These are phyloP conservation scores for Hemisphaericaspora nanyangensis DNA, from an alignment of 805 yeast genomes.

Conservation along the genomic window DNA sequence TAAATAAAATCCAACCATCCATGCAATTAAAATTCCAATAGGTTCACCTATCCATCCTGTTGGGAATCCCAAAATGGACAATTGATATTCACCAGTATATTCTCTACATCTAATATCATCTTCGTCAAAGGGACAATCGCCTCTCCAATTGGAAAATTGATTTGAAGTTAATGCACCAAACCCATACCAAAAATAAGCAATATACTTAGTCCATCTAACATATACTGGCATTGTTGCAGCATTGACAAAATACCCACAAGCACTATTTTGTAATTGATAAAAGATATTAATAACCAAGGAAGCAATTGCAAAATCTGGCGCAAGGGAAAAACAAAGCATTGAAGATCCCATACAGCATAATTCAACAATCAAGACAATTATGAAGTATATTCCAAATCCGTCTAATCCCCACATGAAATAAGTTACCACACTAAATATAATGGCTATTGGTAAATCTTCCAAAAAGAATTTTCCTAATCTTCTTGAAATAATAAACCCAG, in stretches of 20 bases:
- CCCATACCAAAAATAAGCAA: slow-evolving; percentile 74
- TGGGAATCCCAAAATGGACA: slow-evolving; percentile 58
- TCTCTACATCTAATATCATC: slow-evolving; percentile 27
- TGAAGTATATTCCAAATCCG: slow-evolving; percentile 61
- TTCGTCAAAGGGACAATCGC: slow-evolving; percentile 46
- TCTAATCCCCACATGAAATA: slow-evolving; percentile 79
- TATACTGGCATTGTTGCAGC: slow-evolving; percentile 75
- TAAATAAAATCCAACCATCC: slow-evolving; percentile 52
- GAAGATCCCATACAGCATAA: slow-evolving; percentile 56
- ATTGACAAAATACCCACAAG: slow-evolving; percentile 78
- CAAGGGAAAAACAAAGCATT: slow-evolving; percentile 48
- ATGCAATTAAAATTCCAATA: slow-evolving; percentile 52
- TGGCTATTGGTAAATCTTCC: slow-evolving; percentile 65
- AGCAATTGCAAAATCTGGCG: slow-evolving; percentile 60
- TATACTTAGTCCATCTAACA: slow-evolving; percentile 79
- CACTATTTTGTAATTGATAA: slow-evolving; percentile 70
- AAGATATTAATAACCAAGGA: slow-evolving; percentile 58
- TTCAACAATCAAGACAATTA: slow-evolving; percentile 53
- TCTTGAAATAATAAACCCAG: slow-evolving; percentile 66
- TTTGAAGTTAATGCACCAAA: slow-evolving; percentile 67
- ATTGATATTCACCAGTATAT: slow-evolving; percentile 52
- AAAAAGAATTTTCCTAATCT: slow-evolving; percentile 59
- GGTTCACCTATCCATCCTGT: slow-evolving; percentile 65
- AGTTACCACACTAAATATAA: slow-evolving; percentile 56
- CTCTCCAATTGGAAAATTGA: slow-evolving; percentile 59